Evolutionary conservation across 306 rosid species (phyloP), one percentile per base, ranked within the genome.

Genomic region (Dicorynia guianensis): DNA sequence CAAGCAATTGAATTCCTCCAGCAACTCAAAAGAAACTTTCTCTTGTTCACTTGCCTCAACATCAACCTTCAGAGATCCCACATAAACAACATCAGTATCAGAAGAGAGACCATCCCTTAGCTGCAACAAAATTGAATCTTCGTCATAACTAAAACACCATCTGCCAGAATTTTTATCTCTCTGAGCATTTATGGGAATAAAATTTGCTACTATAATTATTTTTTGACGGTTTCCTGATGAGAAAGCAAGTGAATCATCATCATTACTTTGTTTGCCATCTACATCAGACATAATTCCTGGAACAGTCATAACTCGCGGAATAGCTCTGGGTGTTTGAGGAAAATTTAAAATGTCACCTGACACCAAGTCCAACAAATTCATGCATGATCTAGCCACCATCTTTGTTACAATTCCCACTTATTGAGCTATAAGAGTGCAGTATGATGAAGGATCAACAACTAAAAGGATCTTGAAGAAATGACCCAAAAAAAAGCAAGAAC

Each of bases 91-190:
- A 69, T 84, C 83, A 11, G 65, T 67, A 58, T 74, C 87, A 72
- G 91, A 59, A 49, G 94, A 60, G 61, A 91, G 79, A 30, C 96
- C 91, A 70, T 88, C 93, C 77, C 81, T 88, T 54, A 91, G 73
- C 74, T 89, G 96, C 72, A 86, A 69, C 3, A 43, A 74, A 74
- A 93, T 78, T 34, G 94, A 58, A 82, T 93, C 98, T 77, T 93
- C 94, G 9, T 89, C 93, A 34, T 84, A 81, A 68, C 90, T 85
- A 58, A 93, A 93, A 79, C 72, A 59, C 97, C 97, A 91, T 61
- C 47, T 78, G 49, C 92, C 91, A 7, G 93, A 80, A 35, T 56
- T 53, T 35, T 71, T 18, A 83, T 91, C 98, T 82, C 75, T 88
- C 17, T 81, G 72, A 18, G 91, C 85, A 80, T 88, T 71, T 33